Conservation (phyloP, 306 rosid genomes). For the Fagus crenata region DNA sequence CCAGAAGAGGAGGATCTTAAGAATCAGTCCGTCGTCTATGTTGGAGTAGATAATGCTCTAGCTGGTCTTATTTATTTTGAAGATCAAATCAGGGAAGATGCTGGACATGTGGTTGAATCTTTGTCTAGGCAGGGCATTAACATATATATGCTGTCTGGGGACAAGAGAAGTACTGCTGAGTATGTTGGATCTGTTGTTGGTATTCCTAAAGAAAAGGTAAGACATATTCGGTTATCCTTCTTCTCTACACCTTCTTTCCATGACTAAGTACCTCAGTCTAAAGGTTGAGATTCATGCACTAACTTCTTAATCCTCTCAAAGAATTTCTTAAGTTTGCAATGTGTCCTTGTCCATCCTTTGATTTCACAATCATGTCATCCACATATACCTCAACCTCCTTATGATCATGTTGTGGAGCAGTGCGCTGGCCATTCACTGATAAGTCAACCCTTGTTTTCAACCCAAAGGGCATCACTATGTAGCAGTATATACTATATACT, state of each 20-base stretch:
- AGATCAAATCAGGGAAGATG: slow-evolving; percentile 92
- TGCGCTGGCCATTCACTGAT: too few species aligned
- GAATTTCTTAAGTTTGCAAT: too few species aligned
- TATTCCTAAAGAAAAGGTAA: slow-evolving; percentile 76
- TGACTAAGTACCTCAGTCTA: slow-evolving; percentile 2
- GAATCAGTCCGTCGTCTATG: slow-evolving; percentile 77
- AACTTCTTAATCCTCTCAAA: not conserved
- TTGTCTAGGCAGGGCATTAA: slow-evolving; percentile 67
- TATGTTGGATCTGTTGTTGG: slow-evolving; percentile 88
- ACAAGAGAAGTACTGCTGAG: slow-evolving; percentile 80
- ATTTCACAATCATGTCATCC: too few species aligned
- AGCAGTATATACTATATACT: too few species aligned
- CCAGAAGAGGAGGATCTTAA: slow-evolving; percentile 50
- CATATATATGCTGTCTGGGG: slow-evolving; percentile 91
- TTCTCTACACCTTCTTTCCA: slow-evolving; percentile 20
- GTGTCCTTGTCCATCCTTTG: too few species aligned
- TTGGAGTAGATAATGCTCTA: slow-evolving; percentile 68
- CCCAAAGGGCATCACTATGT: too few species aligned
- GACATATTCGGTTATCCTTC: slow-evolving; percentile 16
- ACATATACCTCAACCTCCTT: too few species aligned
- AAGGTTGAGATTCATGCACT: slow-evolving; percentile 3
- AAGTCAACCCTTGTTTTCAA: too few species aligned
- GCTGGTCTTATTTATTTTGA: slow-evolving; percentile 80
- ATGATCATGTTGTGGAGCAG: too few species aligned
- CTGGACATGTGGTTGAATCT: slow-evolving; percentile 58